phyloP scores from a whole-genome alignment of 179 eudicot species.

The Gypsophila paniculata region DNA sequence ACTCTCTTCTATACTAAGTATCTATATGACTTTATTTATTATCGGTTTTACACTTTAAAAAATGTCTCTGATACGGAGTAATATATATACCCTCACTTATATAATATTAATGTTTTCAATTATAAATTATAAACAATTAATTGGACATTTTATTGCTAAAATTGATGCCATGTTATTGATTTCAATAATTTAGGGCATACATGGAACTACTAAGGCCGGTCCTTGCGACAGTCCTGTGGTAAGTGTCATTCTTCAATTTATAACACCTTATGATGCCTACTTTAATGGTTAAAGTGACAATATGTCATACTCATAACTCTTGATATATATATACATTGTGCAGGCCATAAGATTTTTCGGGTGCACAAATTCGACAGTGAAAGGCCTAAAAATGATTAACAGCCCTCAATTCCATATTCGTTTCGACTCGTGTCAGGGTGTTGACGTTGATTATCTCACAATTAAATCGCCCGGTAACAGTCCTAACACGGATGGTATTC shows the following conservation, averaged over 20 bases:
- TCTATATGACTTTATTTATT: too few species aligned
- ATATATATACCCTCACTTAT: too few species aligned
- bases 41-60: too few species aligned
- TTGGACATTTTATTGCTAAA: background rate
- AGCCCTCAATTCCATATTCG: slow-evolving; percentile 78
- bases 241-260: slow-evolving; percentile 27
- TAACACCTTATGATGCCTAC: too few species aligned
- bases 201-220: slow-evolving; percentile 49
- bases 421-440: slow-evolving; percentile 57
- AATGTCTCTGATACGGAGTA: too few species aligned
- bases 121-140: too few species aligned
- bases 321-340: background rate
- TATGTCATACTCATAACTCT: background rate
- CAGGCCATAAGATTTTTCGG: slow-evolving; percentile 78
- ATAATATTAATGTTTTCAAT: too few species aligned
- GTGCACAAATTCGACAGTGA: slow-evolving; percentile 54
- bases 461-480: slow-evolving; percentile 62
- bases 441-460: slow-evolving; percentile 49
- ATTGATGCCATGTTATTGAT: background rate
- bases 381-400: slow-evolving; percentile 48
- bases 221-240: slow-evolving; percentile 91
- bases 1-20: too few species aligned
- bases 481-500: slow-evolving; percentile 96
- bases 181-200: slow-evolving; percentile 43
- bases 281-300: too few species aligned